These are phyloP conservation scores for Rhodotorula graminis DNA, from an alignment of 768 basidiomycete genomes.

Conservation along the genomic window DNA sequence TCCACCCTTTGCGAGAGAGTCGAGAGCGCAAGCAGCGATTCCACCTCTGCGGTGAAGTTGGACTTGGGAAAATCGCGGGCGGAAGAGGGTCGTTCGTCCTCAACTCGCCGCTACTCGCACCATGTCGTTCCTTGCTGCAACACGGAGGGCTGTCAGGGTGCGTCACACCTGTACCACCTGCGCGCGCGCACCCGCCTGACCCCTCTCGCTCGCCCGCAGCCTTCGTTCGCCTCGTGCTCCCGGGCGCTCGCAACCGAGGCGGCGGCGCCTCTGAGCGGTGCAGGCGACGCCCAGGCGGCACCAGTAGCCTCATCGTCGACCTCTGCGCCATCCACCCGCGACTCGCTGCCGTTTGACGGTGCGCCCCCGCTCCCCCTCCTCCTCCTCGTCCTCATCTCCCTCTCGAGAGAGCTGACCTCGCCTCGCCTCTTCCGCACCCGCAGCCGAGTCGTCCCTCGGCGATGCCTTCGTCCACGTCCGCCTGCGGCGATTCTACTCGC, in stretches of 20 bases:
- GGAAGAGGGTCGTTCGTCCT: background rate
- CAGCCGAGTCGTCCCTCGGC: slow-evolving; percentile 11
- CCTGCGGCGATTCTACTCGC: slow-evolving; percentile 33
- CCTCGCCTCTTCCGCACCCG: too few species aligned
- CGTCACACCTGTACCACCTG: background rate
- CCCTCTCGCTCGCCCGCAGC: slow-evolving; percentile 6
- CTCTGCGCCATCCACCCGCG: background rate
- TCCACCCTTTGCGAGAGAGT: too few species aligned
- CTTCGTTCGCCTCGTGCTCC: slow-evolving; percentile 24
- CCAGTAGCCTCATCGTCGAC: background rate
- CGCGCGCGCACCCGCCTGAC: background rate
- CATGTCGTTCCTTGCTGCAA: slow-evolving; percentile 32
- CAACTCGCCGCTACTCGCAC: background rate
- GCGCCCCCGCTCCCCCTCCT: background rate
- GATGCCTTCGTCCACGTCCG: slow-evolving; percentile 40
- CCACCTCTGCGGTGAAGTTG: too few species aligned
- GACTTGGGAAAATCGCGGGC: background rate
- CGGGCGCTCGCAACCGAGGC: slow-evolving; percentile 32
- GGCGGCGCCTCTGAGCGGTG: background rate
- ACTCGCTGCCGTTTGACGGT: slow-evolving; percentile 8
- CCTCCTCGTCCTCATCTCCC: too few species aligned
- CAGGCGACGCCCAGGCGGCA: background rate
- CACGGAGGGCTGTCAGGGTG: slow-evolving; percentile 24
- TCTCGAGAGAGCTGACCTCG: background rate
- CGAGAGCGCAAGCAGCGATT: background rate